Percentiles rank a stretch among this genome's conserved stretches.
These are phyloP conservation scores for Lablab purpureus DNA, from an alignment of 306 rosid species.

Conservation along the genomic window DNA sequence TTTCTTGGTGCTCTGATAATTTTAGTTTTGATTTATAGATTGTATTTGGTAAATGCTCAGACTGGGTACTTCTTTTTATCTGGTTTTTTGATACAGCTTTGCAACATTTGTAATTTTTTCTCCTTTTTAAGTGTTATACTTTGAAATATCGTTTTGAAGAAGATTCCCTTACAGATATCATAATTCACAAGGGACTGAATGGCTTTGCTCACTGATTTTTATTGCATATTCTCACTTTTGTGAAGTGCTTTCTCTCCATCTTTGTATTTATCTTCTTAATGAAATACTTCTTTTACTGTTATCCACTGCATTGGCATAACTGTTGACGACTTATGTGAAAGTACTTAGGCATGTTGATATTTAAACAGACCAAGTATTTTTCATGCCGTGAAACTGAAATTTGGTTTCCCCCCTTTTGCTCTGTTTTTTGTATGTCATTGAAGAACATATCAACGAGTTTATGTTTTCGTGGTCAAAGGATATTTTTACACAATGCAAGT, in stretches of 20 bases:
- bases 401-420: conserved; percentile 9
- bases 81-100: neutral
- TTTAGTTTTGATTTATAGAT: neutral
- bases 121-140: neutral
- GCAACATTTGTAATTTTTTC: neutral
- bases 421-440: conserved; percentile 47
- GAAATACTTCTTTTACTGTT: conserved; percentile 13
- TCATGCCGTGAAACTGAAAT: conserved; percentile 39
- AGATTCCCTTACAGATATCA: conserved; percentile 12
- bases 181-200: neutral
- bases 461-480: conserved; percentile 94
- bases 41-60: neutral
- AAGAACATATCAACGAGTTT: conserved; percentile 80
- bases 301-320: conserved; percentile 4
- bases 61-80: neutral
- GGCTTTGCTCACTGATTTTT: conserved; percentile 3
- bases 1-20: neutral
- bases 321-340: conserved; percentile 18
- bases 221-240: neutral
- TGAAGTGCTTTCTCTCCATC: neutral
- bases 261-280: neutral
- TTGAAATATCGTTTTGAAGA: neutral
- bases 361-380: conserved; percentile 15
- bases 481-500: conserved; percentile 91
- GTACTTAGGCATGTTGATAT: conserved; percentile 25